Evolutionary conservation across 768 basidiomycete genomes (phyloP).

Genomic region (Tulasnella sp.): DNA sequence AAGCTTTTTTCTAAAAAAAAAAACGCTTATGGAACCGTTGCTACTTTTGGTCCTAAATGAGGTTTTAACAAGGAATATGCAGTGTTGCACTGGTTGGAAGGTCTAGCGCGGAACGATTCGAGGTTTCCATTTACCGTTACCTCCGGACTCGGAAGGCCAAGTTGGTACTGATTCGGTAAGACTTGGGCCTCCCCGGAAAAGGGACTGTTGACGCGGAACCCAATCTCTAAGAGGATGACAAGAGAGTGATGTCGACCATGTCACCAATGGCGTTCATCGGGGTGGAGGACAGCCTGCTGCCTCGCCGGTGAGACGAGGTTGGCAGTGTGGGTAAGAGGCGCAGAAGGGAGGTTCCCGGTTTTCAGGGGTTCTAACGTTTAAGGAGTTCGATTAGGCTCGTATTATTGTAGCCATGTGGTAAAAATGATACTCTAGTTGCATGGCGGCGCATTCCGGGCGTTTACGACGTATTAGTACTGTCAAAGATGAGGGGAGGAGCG

Average conservation of each 20-base stretch:
- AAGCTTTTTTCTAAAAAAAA: too few relatives aligned
- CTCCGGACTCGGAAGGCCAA: background rate
- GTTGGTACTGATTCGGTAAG: background rate
- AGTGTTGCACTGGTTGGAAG: background rate
- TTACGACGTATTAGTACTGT: background rate
- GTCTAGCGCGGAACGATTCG: background rate
- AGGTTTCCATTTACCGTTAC: background rate
- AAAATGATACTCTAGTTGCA: background rate
- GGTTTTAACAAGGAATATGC: background rate
- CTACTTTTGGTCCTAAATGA: background rate
- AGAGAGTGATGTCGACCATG: background rate
- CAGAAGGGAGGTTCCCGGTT: background rate
- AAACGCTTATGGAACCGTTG: background rate
- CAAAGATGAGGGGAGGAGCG: background rate
- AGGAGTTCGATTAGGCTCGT: background rate
- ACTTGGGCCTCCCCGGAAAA: background rate
- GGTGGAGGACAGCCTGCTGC: background rate
- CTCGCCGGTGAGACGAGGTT: background rate
- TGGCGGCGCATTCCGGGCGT: too few relatives aligned
- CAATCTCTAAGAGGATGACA: background rate
- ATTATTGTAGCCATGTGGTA: background rate
- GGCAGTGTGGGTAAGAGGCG: background rate
- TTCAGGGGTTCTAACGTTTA: background rate
- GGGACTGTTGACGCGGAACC: background rate
- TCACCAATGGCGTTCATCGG: background rate